Evolutionary conservation across 305 asterid species (phyloP).

Genomic region (Fraxinus velutina): DNA sequence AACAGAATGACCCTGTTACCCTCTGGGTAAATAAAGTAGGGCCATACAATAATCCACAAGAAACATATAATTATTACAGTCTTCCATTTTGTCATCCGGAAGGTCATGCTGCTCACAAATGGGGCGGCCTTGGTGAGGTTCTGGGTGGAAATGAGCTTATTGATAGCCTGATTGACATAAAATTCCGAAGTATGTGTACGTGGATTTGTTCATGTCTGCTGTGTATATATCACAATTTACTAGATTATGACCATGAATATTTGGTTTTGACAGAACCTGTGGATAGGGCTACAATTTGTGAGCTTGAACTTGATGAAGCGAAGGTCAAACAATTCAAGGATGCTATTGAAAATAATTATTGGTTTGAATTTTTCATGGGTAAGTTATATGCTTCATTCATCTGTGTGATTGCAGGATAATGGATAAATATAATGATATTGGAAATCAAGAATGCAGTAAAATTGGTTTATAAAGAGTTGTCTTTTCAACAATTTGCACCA

Average conservation of each 20-base stretch:
- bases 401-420: not conserved
- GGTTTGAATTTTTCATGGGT: conserved; percentile 73
- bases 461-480: not conserved
- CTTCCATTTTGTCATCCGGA: conserved; percentile 62
- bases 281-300: conserved; percentile 47
- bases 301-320: conserved; percentile 49
- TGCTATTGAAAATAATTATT: conserved; percentile 57
- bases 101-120: conserved; percentile 50
- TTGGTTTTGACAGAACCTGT: conserved; percentile 43
- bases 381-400: conserved; percentile 18
- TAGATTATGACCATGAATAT: conserved; percentile 5
- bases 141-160: conserved; percentile 75
- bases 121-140: conserved; percentile 77
- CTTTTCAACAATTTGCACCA: not conserved
- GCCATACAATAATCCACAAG: conserved; percentile 65
- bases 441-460: not conserved
- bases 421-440: not conserved
- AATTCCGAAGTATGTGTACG: conserved; percentile 51
- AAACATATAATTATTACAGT: conserved; percentile 63
- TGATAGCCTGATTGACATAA: conserved; percentile 55
- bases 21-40: conserved; percentile 74
- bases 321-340: conserved; percentile 59
- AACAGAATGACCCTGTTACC: conserved; percentile 45
- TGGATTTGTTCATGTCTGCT: conserved; percentile 5
- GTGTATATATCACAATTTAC: not conserved